Evolutionary conservation across 805 yeast genomes (phyloP).

Genomic region (Nakazawaea siamensis): DNA sequence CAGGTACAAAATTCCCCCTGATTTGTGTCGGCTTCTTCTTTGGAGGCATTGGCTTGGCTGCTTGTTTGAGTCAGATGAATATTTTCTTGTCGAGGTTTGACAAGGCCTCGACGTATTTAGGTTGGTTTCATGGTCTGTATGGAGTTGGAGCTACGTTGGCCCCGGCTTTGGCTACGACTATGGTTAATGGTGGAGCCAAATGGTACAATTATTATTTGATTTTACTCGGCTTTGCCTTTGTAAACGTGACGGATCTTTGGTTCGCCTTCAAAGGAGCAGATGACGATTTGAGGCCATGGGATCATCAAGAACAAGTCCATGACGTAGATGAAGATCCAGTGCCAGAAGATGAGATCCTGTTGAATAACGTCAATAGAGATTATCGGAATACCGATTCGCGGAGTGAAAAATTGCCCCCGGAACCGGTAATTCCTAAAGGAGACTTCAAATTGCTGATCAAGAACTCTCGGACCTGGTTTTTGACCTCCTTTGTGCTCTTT

Average conservation of each 20-base stretch:
- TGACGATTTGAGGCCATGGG: conserved; percentile 32
- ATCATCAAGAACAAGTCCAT: conserved; percentile 17
- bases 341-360: conserved; percentile 12
- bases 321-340: conserved; percentile 1
- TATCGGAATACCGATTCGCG: conserved; percentile 1
- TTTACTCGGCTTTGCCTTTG: conserved; percentile 29
- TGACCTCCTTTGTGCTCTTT: conserved; percentile 46
- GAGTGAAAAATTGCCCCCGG: conserved; percentile 8
- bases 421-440: conserved; percentile 19
- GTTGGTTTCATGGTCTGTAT: conserved; percentile 58
- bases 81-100: conserved; percentile 41
- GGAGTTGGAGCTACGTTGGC: conserved; percentile 68
- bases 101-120: conserved; percentile 50
- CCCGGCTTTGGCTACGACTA: conserved; percentile 54
- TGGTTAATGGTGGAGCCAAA: conserved; percentile 37
- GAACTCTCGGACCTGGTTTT: conserved; percentile 33
- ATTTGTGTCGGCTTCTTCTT: conserved; percentile 42
- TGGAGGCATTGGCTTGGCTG: conserved; percentile 53
- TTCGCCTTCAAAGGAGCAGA: conserved; percentile 42
- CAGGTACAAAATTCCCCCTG: conserved; percentile 41
- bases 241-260: conserved; percentile 26
- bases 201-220: conserved; percentile 53
- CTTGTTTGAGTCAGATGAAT: conserved; percentile 40
- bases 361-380: conserved; percentile 9
- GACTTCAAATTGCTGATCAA: conserved; percentile 30